Conservation (phyloP, 306 rosid genomes). For the Psophocarpus tetragonolobus region DNA sequence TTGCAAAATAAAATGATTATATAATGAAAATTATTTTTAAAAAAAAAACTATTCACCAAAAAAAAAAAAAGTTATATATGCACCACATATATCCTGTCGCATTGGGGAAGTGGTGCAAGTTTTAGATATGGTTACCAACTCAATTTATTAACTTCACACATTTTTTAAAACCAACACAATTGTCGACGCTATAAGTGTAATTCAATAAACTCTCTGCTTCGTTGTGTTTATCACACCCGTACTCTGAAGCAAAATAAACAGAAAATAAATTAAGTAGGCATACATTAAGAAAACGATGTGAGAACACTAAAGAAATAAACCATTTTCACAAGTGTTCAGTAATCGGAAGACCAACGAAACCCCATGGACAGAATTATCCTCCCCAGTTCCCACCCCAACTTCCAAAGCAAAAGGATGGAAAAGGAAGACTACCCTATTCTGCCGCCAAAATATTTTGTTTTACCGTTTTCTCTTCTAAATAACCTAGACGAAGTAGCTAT, state of each 20-base stretch:
- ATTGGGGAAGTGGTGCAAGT: background rate
- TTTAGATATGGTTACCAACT: background rate
- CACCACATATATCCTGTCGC: no score
- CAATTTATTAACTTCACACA: background rate
- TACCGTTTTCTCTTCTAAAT: background rate
- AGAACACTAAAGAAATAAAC: background rate
- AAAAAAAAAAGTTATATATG: no score
- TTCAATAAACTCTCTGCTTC: background rate
- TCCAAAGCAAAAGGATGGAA: background rate
- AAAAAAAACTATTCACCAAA: no score
- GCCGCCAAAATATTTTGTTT: constrained; percentile 14
- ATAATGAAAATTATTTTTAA: background rate
- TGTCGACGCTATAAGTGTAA: background rate
- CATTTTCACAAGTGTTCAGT: background rate
- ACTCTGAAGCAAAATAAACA: background rate
- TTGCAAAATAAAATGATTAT: no score
- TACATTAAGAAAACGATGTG: background rate
- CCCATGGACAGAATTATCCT: constrained; percentile 3
- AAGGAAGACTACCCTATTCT: constrained; percentile 11
- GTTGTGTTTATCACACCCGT: background rate
- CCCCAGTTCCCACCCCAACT: constrained; percentile 4
- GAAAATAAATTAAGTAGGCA: background rate
- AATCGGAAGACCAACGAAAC: background rate
- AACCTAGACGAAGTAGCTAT: constrained; percentile 6
- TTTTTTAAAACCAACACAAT: background rate